Conservation (phyloP, 1,284 basidiomycete genomes). For the Ceratobasidium sp. region DNA sequence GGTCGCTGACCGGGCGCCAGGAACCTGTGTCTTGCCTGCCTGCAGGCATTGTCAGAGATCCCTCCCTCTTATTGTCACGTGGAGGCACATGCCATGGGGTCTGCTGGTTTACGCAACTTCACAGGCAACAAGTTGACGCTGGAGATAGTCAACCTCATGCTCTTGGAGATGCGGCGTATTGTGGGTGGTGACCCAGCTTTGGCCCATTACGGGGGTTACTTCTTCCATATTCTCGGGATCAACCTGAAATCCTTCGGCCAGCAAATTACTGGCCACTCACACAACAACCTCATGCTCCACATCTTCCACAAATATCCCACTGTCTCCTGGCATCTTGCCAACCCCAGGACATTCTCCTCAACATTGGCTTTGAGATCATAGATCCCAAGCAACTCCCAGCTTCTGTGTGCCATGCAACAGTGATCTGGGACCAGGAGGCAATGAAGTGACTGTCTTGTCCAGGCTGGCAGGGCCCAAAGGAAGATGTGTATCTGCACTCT, state of each 20-base stretch:
- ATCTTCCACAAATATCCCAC: background rate
- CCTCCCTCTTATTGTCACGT: background rate
- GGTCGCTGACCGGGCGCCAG: background rate
- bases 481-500: background rate
- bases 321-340: background rate
- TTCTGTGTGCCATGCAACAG: background rate
- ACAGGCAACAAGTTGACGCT: background rate
- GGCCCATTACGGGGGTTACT: background rate
- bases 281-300: background rate
- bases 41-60: background rate
- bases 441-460: background rate
- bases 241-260: background rate
- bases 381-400: background rate
- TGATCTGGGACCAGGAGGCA: background rate
- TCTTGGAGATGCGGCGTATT: background rate
- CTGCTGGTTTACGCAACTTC: background rate
- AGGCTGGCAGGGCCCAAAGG: background rate
- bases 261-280: background rate
- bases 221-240: conserved; percentile 13
- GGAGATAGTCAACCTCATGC: background rate
- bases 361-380: background rate
- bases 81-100: background rate
- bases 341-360: conserved; percentile 1
- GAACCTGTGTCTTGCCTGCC: background rate
- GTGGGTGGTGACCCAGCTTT: background rate